A percentile compares a stretch with the other conserved stretches of the same genome.
phyloP scores from a whole-genome alignment of 2,329 filamentous ascomycete genomes.

The Zasmidium angulare region DNA sequence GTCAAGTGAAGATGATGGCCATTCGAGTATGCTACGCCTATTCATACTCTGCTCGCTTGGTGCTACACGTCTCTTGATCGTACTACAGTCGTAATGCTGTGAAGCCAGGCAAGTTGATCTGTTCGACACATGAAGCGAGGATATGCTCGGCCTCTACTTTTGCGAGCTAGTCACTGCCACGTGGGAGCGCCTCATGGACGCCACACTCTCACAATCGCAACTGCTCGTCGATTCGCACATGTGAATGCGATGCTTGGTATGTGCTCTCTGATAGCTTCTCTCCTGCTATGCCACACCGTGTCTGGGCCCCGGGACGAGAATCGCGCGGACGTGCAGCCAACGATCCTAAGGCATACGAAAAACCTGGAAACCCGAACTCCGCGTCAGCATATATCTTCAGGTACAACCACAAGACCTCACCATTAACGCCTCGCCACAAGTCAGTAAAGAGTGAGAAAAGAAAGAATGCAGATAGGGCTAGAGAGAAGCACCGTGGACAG shows the following conservation, averaged over 20 bases:
- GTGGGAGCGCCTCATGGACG: background rate
- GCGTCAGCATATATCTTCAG: too few relatives aligned
- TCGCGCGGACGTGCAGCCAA: background rate
- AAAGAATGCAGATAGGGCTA: slow-evolving; percentile 14
- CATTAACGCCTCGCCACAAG: too few relatives aligned
- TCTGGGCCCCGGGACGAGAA: too few relatives aligned
- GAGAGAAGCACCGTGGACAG: slow-evolving; percentile 2
- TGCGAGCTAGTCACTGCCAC: background rate
- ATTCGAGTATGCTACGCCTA: too few relatives aligned
- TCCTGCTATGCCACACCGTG: too few relatives aligned
- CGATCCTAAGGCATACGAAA: background rate
- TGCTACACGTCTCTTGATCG: background rate
- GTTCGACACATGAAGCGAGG: background rate
- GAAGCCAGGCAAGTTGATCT: background rate
- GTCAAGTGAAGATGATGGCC: background rate
- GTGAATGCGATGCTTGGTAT: background rate
- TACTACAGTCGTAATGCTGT: background rate
- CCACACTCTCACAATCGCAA: background rate
- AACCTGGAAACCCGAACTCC: too few relatives aligned
- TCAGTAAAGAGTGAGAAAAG: too few relatives aligned
- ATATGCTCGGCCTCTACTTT: background rate
- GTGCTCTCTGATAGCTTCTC: too few relatives aligned
- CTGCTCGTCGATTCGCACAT: background rate
- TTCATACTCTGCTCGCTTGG: background rate
- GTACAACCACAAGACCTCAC: too few relatives aligned